Conservation (phyloP, 108 stramenopile species). For the Pseudonitzschia multiseries region DNA sequence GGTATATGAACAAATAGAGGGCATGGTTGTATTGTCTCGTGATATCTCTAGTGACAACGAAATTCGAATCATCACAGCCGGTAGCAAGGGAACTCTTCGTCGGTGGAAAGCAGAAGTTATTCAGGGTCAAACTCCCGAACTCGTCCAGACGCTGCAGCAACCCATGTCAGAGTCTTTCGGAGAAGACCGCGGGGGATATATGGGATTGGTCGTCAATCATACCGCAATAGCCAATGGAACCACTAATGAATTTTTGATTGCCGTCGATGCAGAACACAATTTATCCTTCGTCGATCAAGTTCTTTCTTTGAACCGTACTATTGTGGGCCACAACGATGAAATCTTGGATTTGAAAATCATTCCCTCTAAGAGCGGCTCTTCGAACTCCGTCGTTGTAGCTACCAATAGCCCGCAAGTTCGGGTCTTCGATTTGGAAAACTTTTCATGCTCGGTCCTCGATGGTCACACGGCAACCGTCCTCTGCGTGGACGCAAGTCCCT, state of each 20-base stretch:
- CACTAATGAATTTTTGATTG: conserved; percentile 59
- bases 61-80: conserved; percentile 69
- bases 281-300: conserved; percentile 63
- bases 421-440: conserved; percentile 72
- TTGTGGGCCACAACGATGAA: conserved; percentile 94
- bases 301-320: conserved; percentile 53
- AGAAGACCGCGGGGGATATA: conserved; percentile 75
- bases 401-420: conserved; percentile 94
- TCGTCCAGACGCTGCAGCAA: conserved; percentile 51
- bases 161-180: conserved; percentile 62
- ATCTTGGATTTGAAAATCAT: conserved; percentile 89
- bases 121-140: conserved; percentile 44
- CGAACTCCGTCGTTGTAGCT: conserved; percentile 74
- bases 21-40: conserved; percentile 60
- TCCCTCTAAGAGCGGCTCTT: conserved; percentile 28
- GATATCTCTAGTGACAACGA: conserved; percentile 26
- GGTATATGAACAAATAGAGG: conserved; percentile 82
- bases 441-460: conserved; percentile 80
- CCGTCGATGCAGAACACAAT: conserved; percentile 91
- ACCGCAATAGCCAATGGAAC: conserved; percentile 22
- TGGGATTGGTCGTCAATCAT: conserved; percentile 36
- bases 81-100: conserved; percentile 71
- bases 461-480: conserved; percentile 95
- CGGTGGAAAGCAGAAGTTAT: conserved; percentile 60
- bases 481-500: conserved; percentile 86